phyloP scores from a whole-genome alignment of 192 early-diverging fungal species.

The Spinellus fusiger region DNA sequence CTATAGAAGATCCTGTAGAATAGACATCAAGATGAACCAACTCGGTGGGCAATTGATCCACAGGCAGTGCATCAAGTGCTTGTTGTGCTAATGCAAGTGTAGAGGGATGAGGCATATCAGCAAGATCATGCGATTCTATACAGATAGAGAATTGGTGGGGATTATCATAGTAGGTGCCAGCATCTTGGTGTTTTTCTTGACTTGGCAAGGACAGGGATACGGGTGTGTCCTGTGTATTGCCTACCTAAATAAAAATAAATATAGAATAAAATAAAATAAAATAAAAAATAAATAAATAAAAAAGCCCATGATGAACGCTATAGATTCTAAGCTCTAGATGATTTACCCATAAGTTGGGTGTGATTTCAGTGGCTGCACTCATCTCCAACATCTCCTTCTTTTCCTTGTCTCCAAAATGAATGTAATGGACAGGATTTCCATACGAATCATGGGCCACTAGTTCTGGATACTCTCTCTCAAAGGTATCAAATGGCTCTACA shows the following conservation, averaged over 20 bases:
- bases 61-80: slow-evolving; percentile 21
- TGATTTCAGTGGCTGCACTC: slow-evolving; percentile 39
- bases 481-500: slow-evolving; percentile 27
- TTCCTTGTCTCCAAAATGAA: slow-evolving; percentile 39
- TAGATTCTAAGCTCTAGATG: neutral
- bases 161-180: neutral
- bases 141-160: slow-evolving; percentile 42
- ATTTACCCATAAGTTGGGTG: slow-evolving; percentile 37
- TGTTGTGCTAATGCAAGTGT: slow-evolving; percentile 27
- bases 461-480: slow-evolving; percentile 39
- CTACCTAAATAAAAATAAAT: slow-evolving; percentile 20
- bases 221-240: slow-evolving; percentile 41
- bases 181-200: slow-evolving; percentile 9
- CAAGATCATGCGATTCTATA: slow-evolving; percentile 42
- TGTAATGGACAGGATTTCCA: slow-evolving; percentile 25
- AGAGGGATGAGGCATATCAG: slow-evolving; percentile 33
- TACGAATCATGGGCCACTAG: slow-evolving; percentile 26
- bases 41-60: slow-evolving; percentile 11
- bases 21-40: slow-evolving; percentile 34
- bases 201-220: neutral
- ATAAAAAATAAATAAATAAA: neutral
- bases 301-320: neutral
- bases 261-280: neutral
- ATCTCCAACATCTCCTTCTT: slow-evolving; percentile 40
- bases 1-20: slow-evolving; percentile 16